A percentile compares a stretch with the other conserved stretches of the same genome.
Conservation (phyloP, 805 yeast genomes). For the Candida tammaniensis region DNA sequence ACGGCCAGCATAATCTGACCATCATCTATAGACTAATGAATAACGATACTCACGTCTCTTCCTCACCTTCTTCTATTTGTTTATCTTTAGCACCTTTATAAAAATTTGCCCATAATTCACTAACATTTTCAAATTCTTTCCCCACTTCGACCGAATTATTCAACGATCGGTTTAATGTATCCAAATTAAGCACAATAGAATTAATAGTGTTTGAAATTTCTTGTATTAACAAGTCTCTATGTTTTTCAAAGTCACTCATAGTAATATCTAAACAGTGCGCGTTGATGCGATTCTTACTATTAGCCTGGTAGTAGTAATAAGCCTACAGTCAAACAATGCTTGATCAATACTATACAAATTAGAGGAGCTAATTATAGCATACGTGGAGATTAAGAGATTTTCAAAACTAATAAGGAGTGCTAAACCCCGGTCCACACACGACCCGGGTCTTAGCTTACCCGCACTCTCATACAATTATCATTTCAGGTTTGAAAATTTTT, state of each 20-base stretch:
- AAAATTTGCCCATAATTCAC: conserved; percentile 67
- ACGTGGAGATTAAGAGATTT: too few species aligned
- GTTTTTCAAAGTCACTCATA: conserved; percentile 48
- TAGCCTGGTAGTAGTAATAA: too few species aligned
- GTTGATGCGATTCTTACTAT: background rate
- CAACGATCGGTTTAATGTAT: conserved; percentile 62
- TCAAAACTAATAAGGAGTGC: background rate
- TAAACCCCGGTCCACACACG: too few species aligned
- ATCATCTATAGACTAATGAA: background rate
- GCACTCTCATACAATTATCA: too few species aligned
- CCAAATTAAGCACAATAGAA: conserved; percentile 60
- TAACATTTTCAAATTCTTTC: conserved; percentile 68
- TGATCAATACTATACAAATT: too few species aligned
- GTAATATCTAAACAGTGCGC: background rate
- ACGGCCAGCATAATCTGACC: conserved; percentile 3
- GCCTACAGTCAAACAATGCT: too few species aligned
- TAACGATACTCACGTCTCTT: conserved; percentile 2
- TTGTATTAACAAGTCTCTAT: conserved; percentile 55
- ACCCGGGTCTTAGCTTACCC: too few species aligned
- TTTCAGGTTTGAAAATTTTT: conserved; percentile 2
- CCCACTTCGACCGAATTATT: conserved; percentile 72
- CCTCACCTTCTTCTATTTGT: conserved; percentile 1
- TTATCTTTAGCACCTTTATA: conserved; percentile 48
- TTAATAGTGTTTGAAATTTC: conserved; percentile 61
- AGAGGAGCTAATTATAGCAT: too few species aligned